Evolutionary conservation across 192 early-diverging fungal genomes (phyloP).

Genomic region (Coemansia pectinata): DNA sequence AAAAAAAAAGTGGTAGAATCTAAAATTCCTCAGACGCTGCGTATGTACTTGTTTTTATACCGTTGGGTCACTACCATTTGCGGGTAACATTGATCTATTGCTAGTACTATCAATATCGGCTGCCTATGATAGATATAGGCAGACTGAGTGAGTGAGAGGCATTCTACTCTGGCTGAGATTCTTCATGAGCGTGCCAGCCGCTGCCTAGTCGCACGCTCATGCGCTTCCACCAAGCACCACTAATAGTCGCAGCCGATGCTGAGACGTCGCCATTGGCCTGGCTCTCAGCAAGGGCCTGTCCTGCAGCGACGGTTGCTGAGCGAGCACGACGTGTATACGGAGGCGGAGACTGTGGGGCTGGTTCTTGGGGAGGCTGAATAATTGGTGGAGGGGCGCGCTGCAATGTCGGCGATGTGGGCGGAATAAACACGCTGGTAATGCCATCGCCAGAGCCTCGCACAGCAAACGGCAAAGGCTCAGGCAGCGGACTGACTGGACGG

Average conservation of each 20-base stretch:
- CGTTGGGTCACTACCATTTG: too few species aligned
- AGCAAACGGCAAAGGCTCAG: slow-evolving; percentile 16
- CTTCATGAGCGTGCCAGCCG: slow-evolving; percentile 29
- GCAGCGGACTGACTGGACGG: slow-evolving; percentile 8
- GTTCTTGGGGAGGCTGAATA: neutral
- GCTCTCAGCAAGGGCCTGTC: slow-evolving; percentile 6
- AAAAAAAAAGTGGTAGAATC: too few species aligned
- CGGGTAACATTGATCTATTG: neutral
- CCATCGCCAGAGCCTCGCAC: slow-evolving; percentile 47
- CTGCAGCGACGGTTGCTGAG: slow-evolving; percentile 43
- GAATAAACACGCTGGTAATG: slow-evolving; percentile 52
- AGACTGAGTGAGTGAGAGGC: neutral
- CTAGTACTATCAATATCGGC: neutral
- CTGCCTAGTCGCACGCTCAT: slow-evolving; percentile 39
- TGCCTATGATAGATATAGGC: neutral
- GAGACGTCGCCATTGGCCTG: slow-evolving; percentile 1
- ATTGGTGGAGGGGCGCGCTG: slow-evolving; percentile 7
- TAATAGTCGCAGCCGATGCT: slow-evolving; percentile 21
- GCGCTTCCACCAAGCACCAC: slow-evolving; percentile 49
- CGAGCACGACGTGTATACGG: slow-evolving; percentile 36
- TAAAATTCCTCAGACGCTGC: too few species aligned
- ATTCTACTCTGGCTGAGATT: slow-evolving; percentile 10
- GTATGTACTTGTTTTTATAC: too few species aligned
- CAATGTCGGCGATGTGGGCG: slow-evolving; percentile 34
- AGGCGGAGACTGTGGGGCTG: slow-evolving; percentile 20